Conservation (phyloP, 2,329 filamentous ascomycete genomes). For the Daldinia sp. region DNA sequence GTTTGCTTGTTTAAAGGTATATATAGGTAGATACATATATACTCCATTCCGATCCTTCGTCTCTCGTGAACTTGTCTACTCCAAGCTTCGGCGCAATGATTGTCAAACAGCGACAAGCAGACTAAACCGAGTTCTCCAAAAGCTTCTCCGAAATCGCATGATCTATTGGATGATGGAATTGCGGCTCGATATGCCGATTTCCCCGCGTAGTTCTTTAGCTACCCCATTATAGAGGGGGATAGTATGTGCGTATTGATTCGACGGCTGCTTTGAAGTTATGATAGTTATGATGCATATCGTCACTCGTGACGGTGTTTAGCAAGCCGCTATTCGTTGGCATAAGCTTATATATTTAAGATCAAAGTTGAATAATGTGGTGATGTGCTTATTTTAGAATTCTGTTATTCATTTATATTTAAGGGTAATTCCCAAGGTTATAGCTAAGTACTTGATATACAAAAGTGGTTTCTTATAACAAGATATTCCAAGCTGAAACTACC, state of each 20-base stretch:
- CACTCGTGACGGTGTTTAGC: constrained; percentile 10
- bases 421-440: background rate
- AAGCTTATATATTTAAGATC: constrained; percentile 8
- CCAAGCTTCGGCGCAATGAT: constrained; percentile 26
- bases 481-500: background rate
- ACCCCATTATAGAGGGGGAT: constrained; percentile 18
- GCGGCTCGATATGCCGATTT: constrained; percentile 39
- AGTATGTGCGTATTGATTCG: constrained; percentile 24
- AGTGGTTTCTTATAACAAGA: background rate
- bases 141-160: constrained; percentile 43
- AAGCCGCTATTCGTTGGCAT: constrained; percentile 5
- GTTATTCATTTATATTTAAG: background rate
- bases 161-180: constrained; percentile 31
- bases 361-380: background rate
- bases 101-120: constrained; percentile 15
- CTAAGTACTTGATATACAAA: background rate
- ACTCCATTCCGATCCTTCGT: constrained; percentile 1
- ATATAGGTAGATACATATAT: no score
- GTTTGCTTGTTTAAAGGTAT: background rate
- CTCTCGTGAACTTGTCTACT: background rate
- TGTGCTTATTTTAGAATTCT: background rate
- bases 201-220: constrained; percentile 35
- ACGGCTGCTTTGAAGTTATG: constrained; percentile 18
- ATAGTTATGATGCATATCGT: constrained; percentile 28
- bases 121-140: constrained; percentile 41